These are phyloP conservation scores for Ophiostoma populinum DNA, from an alignment of 2,329 filamentous ascomycete genomes.

Conservation along the genomic window DNA sequence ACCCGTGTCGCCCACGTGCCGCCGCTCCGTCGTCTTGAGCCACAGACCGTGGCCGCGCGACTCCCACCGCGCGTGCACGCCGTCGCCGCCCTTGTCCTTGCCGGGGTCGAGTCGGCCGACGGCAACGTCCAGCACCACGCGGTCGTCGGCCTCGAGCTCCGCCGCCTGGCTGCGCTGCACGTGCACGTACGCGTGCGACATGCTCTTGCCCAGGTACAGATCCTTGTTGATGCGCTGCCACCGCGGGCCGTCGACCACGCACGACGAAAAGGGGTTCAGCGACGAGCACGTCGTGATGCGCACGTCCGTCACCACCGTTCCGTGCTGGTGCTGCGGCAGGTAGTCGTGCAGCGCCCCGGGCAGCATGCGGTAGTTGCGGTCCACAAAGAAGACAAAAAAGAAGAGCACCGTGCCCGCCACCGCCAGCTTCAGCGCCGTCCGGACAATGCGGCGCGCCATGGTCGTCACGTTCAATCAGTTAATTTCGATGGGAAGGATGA, in stretches of 20 bases:
- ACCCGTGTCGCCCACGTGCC: constrained; percentile 57
- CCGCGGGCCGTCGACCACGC: constrained; percentile 48
- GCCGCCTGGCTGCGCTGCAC: constrained; percentile 74
- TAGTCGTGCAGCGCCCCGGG: constrained; percentile 74
- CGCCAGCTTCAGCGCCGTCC: constrained; percentile 59
- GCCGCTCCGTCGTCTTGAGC: constrained; percentile 58
- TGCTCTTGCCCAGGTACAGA: constrained; percentile 58
- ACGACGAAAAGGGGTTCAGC: constrained; percentile 58
- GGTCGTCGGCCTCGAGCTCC: constrained; percentile 56
- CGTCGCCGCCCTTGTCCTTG: constrained; percentile 34
- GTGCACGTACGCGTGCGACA: constrained; percentile 67
- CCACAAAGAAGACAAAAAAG: constrained; percentile 62
- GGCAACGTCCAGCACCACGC: constrained; percentile 62
- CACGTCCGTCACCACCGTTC: constrained; percentile 72
- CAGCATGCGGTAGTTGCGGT: constrained; percentile 74
- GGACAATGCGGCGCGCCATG: constrained; percentile 24
- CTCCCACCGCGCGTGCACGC: constrained; percentile 55
- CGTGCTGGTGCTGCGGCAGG: constrained; percentile 70
- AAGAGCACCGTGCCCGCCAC: constrained; percentile 48
- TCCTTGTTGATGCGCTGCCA: constrained; percentile 88
- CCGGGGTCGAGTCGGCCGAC: constrained; percentile 57
- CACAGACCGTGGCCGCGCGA: constrained; percentile 60
- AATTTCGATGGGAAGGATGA: too few relatives aligned
- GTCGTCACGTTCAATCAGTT: too few relatives aligned
- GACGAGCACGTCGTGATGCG: constrained; percentile 60